Evolutionary conservation across 2,329 filamentous ascomycete species (phyloP), one percentile per base, ranked within the genome.

Genomic region (Colletotrichum orchidophilum): DNA sequence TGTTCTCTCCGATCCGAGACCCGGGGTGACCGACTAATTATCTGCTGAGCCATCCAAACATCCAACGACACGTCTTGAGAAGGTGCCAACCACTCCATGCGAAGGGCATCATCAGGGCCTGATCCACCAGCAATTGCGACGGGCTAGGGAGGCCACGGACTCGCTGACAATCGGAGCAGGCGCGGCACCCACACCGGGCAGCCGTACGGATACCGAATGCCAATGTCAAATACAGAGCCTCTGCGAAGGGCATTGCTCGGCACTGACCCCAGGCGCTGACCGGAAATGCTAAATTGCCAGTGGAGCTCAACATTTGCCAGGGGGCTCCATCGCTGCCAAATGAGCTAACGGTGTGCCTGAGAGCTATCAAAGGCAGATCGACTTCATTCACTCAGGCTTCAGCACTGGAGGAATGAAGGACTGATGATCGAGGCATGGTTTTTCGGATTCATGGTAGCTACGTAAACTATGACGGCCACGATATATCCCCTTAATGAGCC

Each of bases 401-500:
- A 46, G 18, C 39, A 46, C 18, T 9, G 18, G 8, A 9, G 21
- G 6, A 3, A 46, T 46, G 11, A 24, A 13, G 33, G 35, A 39
- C 57, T 50, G n/a, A 29, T 7, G 31, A 39, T 9, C 39, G 39
- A 46, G n/a, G 49, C 35, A 50, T 54, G 49, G 50, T 49, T 24
- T 39, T 8, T 21, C 61, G 39, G 24, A 29, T 18, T 27, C 5
- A 24, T 15, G 65, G 15, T 50, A 52, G 58, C 52, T 71, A 64
- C 18, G 12, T 52, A 65, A 11, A 26, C 21, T 65, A 49, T n/a
- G 15, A 39, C 8, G 6, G 33, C 59, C 8, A 62, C 24, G 13
- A 26, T 49, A 35, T 21, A 15, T 31, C 9, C 33, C 58, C 57
- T 66, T 77, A 91, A 78, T 91, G 89, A 60, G 87, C 86, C 80